These are phyloP conservation scores for Croton setiger DNA, from an alignment of 441 rosid genomes.

Conservation along the genomic window DNA sequence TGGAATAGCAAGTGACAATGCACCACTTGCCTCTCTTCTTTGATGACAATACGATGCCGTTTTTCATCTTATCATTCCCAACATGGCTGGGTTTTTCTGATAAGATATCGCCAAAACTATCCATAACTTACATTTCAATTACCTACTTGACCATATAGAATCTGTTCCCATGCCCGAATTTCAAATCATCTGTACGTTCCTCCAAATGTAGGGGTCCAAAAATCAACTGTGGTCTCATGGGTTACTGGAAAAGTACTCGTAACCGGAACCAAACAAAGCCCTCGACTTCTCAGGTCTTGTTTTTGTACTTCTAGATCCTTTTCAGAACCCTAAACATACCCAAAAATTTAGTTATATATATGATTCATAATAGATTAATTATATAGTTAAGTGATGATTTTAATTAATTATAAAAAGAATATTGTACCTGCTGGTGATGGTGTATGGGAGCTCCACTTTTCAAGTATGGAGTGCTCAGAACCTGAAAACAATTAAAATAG, in stretches of 20 bases:
- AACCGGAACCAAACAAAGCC: constrained; percentile 84
- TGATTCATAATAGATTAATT: no score
- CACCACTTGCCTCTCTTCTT: no score
- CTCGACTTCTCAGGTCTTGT: constrained; percentile 87
- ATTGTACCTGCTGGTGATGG: constrained; percentile 72
- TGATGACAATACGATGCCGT: neutral
- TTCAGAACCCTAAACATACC: constrained; percentile 46
- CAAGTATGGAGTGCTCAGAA: constrained; percentile 82
- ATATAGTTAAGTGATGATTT: no score
- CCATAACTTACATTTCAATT: neutral
- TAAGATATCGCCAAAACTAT: constrained; percentile 14
- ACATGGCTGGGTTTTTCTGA: constrained; percentile 41
- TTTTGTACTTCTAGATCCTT: constrained; percentile 59
- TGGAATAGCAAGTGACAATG: no score
- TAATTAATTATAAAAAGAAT: constrained; percentile 7
- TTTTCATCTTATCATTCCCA: constrained; percentile 27
- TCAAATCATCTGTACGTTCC: constrained; percentile 71
- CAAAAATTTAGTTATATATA: no score
- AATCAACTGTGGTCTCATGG: constrained; percentile 77
- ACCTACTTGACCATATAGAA: constrained; percentile 27
- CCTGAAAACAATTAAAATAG: constrained; percentile 39
- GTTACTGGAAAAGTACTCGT: constrained; percentile 92
- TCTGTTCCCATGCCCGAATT: constrained; percentile 17
- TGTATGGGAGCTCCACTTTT: constrained; percentile 81
- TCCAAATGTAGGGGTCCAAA: constrained; percentile 95